Evolutionary conservation across 2,329 filamentous ascomycete species (phyloP), one percentile per base, ranked within the genome.

Genomic region (Fusarium solani-melongenae): DNA sequence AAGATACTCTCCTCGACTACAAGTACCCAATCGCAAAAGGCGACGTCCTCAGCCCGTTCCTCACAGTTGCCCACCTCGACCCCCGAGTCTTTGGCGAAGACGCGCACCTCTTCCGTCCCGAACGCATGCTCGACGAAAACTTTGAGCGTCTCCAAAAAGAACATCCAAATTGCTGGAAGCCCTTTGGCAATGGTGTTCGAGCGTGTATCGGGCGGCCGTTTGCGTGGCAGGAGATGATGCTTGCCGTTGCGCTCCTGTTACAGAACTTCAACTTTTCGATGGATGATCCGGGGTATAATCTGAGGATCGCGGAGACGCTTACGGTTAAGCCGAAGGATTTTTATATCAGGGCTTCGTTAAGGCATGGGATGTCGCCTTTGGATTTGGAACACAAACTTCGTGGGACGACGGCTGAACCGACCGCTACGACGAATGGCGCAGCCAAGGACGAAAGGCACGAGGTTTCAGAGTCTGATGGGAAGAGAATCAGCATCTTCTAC

Each of bases 211-310:
- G 88, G 6, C 81, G 87, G 2, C 82, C 86, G 0, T 89, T 90
- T 64, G 87, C 87, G 0, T 88, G 86, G 85, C 88, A 89, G 73
- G 88, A 89, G 68, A 82, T 84, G 4, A 72, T 89, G 5, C 79
- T 89, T 9, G 76, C 77, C 34, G 75, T 78, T 7, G 88, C 89
- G 0, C 86, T 91, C 72, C 77, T 93, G 14, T 82, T 94, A 62
- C 91, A 93, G 75, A 92, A 90, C 72, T 93, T 93, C 81, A 87
- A 92, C 73, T 89, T 94, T 74, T 83, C 85, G 57, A 79, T 90
- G 67, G 87, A 88, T 22, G 88, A 93, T 73, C 87, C 90, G 0
- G 83, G 78, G 62, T 92, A 92, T 73, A 76, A 85, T 62, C 80
- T 91, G 38, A 77, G 84, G 49, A 81, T 89, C 73, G 85, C 88